These are phyloP conservation scores for Geotrichum cucujoidarum DNA, from an alignment of 1,139 yeast species.

Conservation along the genomic window DNA sequence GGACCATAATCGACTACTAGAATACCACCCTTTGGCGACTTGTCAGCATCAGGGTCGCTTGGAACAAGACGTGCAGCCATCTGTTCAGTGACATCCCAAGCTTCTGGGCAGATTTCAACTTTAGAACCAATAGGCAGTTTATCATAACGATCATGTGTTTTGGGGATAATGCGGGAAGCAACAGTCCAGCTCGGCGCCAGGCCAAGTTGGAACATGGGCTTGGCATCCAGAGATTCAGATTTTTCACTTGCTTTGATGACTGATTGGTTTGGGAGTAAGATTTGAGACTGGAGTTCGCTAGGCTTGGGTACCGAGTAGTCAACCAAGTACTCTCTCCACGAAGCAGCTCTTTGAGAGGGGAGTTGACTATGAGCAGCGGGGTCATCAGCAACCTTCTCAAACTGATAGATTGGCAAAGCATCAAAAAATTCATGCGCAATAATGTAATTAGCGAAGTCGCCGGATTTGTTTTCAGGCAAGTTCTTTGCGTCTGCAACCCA, in stretches of 20 bases:
- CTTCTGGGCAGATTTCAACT: conserved; percentile 73
- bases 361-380: conserved; percentile 14
- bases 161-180: conserved; percentile 54
- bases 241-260: conserved; percentile 21
- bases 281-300: conserved; percentile 19
- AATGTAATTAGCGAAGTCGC: conserved; percentile 51
- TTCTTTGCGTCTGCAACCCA: conserved; percentile 75
- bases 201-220: conserved; percentile 50
- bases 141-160: conserved; percentile 48
- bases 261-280: conserved; percentile 33
- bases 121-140: conserved; percentile 52
- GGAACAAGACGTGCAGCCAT: conserved; percentile 36
- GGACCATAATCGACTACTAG: conserved; percentile 78
- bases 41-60: conserved; percentile 40
- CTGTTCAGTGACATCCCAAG: conserved; percentile 45
- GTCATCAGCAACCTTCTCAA: conserved; percentile 47
- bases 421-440: conserved; percentile 86
- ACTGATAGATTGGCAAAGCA: conserved; percentile 75
- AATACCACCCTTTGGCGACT: conserved; percentile 56
- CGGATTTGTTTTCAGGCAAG: conserved; percentile 37
- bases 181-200: conserved; percentile 60
- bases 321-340: conserved; percentile 73
- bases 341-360: conserved; percentile 40
- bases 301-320: conserved; percentile 41
- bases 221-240: conserved; percentile 28